These are phyloP conservation scores for Byssoonygena ceratinophila DNA, from an alignment of 2,329 filamentous ascomycete genomes.

Conservation along the genomic window DNA sequence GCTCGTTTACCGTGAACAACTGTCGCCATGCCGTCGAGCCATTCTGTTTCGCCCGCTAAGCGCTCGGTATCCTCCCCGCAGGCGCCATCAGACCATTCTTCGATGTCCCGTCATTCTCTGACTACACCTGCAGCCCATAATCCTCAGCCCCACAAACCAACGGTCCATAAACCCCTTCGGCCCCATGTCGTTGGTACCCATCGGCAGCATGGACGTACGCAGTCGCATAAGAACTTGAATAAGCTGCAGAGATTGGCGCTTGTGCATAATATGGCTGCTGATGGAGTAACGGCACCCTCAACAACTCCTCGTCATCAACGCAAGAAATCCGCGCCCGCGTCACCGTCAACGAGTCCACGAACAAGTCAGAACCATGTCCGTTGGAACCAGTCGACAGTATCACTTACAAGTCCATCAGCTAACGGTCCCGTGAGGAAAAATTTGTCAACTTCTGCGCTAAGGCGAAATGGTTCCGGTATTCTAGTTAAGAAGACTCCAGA, in stretches of 20 bases:
- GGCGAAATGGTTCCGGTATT: constrained; percentile 30
- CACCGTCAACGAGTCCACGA: constrained; percentile 35
- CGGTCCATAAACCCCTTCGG: constrained; percentile 30
- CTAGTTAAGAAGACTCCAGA: constrained; percentile 33
- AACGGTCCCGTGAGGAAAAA: constrained; percentile 37
- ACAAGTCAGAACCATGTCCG: constrained; percentile 28
- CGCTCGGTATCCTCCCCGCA: constrained; percentile 14
- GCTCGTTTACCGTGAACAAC: neutral
- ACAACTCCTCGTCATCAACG: constrained; percentile 33
- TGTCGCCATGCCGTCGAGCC: constrained; percentile 15
- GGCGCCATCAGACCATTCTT: constrained; percentile 8
- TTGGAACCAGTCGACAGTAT: constrained; percentile 34
- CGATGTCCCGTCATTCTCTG: constrained; percentile 10
- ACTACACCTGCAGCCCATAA: constrained; percentile 12
- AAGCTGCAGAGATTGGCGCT: constrained; percentile 33
- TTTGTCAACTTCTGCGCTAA: constrained; percentile 35
- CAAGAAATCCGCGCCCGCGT: constrained; percentile 38
- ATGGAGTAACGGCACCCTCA: constrained; percentile 15
- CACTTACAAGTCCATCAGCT: constrained; percentile 26
- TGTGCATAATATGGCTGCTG: constrained; percentile 25
- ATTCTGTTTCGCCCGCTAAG: constrained; percentile 14
- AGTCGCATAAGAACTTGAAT: constrained; percentile 37
- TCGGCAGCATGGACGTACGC: constrained; percentile 34
- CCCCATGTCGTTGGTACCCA: constrained; percentile 36
- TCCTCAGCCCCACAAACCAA: constrained; percentile 24